These are phyloP conservation scores for Akanthomyces lecanii DNA, from an alignment of 2,329 filamentous ascomycete species.

Conservation along the genomic window DNA sequence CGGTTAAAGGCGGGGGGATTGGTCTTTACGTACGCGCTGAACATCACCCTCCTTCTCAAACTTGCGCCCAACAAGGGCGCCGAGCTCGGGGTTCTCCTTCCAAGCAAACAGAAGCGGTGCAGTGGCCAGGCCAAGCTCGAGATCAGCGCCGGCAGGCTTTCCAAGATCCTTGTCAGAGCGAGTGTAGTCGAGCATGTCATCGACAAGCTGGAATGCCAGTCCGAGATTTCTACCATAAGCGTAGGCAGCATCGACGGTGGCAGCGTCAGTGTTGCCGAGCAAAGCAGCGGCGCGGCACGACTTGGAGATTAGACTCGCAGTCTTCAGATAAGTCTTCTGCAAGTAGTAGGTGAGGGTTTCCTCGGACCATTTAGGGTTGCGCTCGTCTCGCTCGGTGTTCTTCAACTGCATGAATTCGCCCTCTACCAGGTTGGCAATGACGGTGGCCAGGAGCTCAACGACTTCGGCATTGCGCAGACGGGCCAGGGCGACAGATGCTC, in stretches of 20 bases:
- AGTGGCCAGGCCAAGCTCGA: conserved; percentile 89
- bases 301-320: conserved; percentile 92
- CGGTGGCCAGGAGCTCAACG: conserved; percentile 87
- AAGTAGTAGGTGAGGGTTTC: conserved; percentile 90
- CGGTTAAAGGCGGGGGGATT: neutral
- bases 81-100: conserved; percentile 81
- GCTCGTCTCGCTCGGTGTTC: conserved; percentile 87
- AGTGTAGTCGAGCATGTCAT: conserved; percentile 97
- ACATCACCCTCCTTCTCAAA: conserved; percentile 84
- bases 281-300: conserved; percentile 87
- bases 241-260: conserved; percentile 88
- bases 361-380: conserved; percentile 78
- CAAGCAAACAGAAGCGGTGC: conserved; percentile 93
- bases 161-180: conserved; percentile 78
- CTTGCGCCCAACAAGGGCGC: conserved; percentile 84
- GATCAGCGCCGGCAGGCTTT: conserved; percentile 90
- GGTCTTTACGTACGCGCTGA: conserved; percentile 59
- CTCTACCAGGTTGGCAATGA: conserved; percentile 96
- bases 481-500: conserved; percentile 89
- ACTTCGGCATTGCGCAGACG: conserved; percentile 90
- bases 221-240: conserved; percentile 89
- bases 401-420: conserved; percentile 99
- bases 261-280: conserved; percentile 69
- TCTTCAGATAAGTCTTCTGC: conserved; percentile 98
- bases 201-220: conserved; percentile 92